Evolutionary conservation across 768 basidiomycete species (phyloP).

Genomic region (Clitopilus hobsonii): DNA sequence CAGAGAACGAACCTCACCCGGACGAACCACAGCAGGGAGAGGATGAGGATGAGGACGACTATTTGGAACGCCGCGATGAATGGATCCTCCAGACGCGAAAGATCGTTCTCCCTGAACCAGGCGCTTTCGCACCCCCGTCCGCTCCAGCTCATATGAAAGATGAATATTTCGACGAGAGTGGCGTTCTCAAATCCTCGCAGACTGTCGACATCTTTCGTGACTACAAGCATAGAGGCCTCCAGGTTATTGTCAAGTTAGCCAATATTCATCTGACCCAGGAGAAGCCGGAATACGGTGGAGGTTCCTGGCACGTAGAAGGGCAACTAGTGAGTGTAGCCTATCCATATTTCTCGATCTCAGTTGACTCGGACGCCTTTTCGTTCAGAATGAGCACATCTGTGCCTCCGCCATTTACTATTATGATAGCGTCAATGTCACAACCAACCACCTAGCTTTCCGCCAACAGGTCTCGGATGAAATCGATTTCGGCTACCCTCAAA

Average conservation of each 20-base stretch:
- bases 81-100: neutral
- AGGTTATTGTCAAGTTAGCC: too few species aligned
- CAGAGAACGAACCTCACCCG: neutral
- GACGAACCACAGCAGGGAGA: slow-evolving; percentile 5
- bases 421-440: slow-evolving; percentile 25
- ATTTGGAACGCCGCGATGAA: slow-evolving; percentile 4
- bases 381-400: slow-evolving; percentile 22
- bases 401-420: slow-evolving; percentile 23
- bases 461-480: slow-evolving; percentile 7
- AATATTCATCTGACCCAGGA: too few species aligned
- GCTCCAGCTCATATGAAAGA: neutral
- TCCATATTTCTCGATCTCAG: too few species aligned
- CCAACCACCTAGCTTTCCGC: slow-evolving; percentile 24
- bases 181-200: neutral
- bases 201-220: slow-evolving; percentile 6
- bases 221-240: slow-evolving; percentile 9
- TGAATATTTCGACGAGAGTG: neutral
- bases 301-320: too few species aligned
- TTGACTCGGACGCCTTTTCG: neutral
- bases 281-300: too few species aligned
- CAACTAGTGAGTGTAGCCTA: slow-evolving; percentile 13
- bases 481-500: slow-evolving; percentile 16
- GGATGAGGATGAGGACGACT: slow-evolving; percentile 5
- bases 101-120: slow-evolving; percentile 11
- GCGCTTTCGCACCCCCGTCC: slow-evolving; percentile 4